Base-by-base conservation (phyloP, 2,329 filamentous ascomycete genomes). In the Fusarium foetens region DNA sequence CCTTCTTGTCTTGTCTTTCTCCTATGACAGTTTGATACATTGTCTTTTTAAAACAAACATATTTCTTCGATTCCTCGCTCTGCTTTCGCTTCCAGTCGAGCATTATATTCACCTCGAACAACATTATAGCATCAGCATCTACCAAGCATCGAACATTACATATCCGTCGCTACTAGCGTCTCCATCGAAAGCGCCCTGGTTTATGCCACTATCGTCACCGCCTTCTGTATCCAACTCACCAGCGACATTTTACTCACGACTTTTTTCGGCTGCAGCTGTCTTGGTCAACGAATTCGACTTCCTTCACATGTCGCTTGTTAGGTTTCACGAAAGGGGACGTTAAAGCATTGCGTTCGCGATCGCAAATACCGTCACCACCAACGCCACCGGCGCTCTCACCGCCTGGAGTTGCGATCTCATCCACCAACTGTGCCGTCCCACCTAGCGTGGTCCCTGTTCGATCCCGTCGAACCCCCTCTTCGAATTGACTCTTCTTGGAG, bases 391-490 rank as follows among this genome's bases (percentile, higher is more conserved):
- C 49, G 48, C 58, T 48, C 72, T 74, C 72, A 74, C 68, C 73
- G 65, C 72, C 72, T 61, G 51, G 51, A 58, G 60, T 63, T 73
- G 68, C 65, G 70, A 76, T 71, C 62, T 43, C 58, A 74, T 74
- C 71, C 55, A 74, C 62, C 63, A 61, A 60, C 68, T 71, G 65
- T 68, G 60, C 68, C 63, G 60, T 73, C 71, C 78, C 78, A 77
- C 78, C 62, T 73, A 73, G 78, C 63, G 78, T 76, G 76, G 77
- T 76, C 71, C 70, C 72, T 73, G 65, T 67, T 74, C 58, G 67
- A 77, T 55, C 63, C 68, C 66, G 69, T 73, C 67, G 66, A 78
- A 63, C 65, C 67, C 63, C 68, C 62, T 72, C 68, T 63, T 67
- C 66, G 48, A 66, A 65, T 58, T 54, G 71, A 69, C 71, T 66